Evolutionary conservation across 495 filamentous ascomycete species (phyloP), one percentile per base, ranked within the genome.

Genomic region (Neurospora intermedia): DNA sequence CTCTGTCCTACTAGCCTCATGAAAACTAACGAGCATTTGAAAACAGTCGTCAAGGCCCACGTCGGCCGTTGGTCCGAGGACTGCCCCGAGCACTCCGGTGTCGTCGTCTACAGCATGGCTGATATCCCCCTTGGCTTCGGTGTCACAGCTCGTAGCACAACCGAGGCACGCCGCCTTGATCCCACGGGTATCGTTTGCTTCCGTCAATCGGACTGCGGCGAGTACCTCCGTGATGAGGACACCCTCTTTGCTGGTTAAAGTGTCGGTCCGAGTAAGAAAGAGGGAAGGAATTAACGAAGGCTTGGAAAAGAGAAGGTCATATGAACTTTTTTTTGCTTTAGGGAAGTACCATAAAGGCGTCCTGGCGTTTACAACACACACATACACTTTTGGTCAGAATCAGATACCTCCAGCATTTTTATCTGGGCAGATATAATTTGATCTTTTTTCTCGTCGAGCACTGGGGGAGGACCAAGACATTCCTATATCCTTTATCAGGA

Each of bases 31-130:
- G 35, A 41, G 27, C 13, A 43, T 10, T 15, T 20, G 35, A 41
- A 35, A 45, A 69, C 42, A 77, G 86, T 98, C 35, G 88, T 96
- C 59, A 97, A 97, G 83, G 96, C 96, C 27, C 96, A 99, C 82
- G 89, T 98, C 0, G 93, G 92, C 27, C 84, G 95, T 70, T 96
- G 91, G 88, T 91, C 88, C 31, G 94, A 98, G 76, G 95, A 98
- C 83, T 92, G 90, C 72, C 92, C 92, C 1, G 89, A 91, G 82
- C 92, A 94, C 80, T 88, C 90, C 75, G 91, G 91, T 18, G 88
- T 92, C 15, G 87, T 94, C 71, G 87, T 94, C n/a, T 88, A 89
- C 79, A 88, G 83, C 76, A 93, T 94, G 91, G 85, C 88, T 73
- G 92, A 93, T 82, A 90, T 88, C 7, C 91, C 91, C 18, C 84